Evolutionary conservation across 306 rosid genomes (phyloP).

Genomic region (Prunus armeniaca): DNA sequence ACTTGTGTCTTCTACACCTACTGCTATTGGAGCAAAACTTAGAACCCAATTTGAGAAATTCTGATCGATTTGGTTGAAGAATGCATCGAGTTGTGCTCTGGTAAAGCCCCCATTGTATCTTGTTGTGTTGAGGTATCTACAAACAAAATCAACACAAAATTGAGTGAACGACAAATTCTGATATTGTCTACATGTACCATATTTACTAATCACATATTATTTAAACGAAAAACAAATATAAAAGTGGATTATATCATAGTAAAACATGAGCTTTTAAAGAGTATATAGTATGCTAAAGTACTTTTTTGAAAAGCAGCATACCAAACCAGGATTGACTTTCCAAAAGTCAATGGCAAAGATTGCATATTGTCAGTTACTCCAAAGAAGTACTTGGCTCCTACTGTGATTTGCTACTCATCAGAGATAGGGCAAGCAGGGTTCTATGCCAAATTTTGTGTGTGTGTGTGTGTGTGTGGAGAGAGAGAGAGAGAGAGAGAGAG

Average conservation of each 20-base stretch:
- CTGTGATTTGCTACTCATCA: no score
- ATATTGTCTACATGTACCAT: not conserved
- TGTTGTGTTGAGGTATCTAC: slow-evolving; percentile 38
- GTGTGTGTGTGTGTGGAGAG: not conserved
- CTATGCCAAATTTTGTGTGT: not conserved
- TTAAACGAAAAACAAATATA: no score
- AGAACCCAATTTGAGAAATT: slow-evolving; percentile 34
- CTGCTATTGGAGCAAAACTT: slow-evolving; percentile 32
- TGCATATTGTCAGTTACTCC: no score
- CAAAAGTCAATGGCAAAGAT: no score
- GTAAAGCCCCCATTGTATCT: slow-evolving; percentile 40
- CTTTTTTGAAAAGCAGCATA: no score
- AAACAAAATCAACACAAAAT: not conserved
- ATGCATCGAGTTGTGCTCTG: slow-evolving; percentile 21
- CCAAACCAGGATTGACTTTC: no score
- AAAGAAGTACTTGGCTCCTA: no score
- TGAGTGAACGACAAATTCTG: not conserved
- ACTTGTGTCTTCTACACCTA: slow-evolving; percentile 17
- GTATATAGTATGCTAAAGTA: no score
- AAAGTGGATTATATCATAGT: no score
- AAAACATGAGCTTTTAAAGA: no score
- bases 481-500: not conserved
- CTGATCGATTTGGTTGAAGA: slow-evolving; percentile 29
- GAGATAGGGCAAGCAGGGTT: no score
- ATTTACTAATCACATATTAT: not conserved